Base-by-base conservation (phyloP, 345 rosid genomes). In the Stellera chamaejasme region DNA sequence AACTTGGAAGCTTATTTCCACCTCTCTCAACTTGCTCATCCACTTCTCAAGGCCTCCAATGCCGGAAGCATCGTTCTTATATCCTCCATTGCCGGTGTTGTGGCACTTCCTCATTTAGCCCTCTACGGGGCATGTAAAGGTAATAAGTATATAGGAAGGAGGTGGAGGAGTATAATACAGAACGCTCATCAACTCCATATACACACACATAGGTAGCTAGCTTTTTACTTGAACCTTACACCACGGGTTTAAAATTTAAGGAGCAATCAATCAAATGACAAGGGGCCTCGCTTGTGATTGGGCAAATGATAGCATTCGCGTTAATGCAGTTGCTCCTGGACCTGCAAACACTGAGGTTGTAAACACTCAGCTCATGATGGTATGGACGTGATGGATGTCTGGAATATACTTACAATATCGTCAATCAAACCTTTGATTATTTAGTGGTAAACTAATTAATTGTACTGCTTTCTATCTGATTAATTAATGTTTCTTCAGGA, bases 281-380 rank as follows among this genome's bases (percentile, higher is more conserved):
- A 80, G 66, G 58, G 79, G 48, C 59, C 64, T 84, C 66, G 87
- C 96, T 48, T 82, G 87, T 47, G 91, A 87, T 64, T 87, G 91
- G 89, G 88, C 95, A 0, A 76, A 73, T 44, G 95, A 83, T 72
- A 78, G 76, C 55, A 87, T 82, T 66, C 79, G 91, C 70, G 56
- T 77, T 68, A 83, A 83, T 65, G 81, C 83, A 62, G 87, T 87
- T 46, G 95, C 87, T 2, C 91, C 95, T 23, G 84, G 95, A 84
- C 75, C 76, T 66, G 76, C 84, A 79, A 79, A 67, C 70, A 87
- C 91, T 48, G 73, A 82, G 13, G 69, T 82, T 84, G 82, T 82
- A 60, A 82, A 82, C 49, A 80, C 52, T 26, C 23, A 19, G 23
- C 23, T 19, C 23, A 1, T 0, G 23, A 19, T 19, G 23, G 23